phyloP scores from a whole-genome alignment of 2,329 filamentous ascomycete genomes.

The Fusarium citri region DNA sequence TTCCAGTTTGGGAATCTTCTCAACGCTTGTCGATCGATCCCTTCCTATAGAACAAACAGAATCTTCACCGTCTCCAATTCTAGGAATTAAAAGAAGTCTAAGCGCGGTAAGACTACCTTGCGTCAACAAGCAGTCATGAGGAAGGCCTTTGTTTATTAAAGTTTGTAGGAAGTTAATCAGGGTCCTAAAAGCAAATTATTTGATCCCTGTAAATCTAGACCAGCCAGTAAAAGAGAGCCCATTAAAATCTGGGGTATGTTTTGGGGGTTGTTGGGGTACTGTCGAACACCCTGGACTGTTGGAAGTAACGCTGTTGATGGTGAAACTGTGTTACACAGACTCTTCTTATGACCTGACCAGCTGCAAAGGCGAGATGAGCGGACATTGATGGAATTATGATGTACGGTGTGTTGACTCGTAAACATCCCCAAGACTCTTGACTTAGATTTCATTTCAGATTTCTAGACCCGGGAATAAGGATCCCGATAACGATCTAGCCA shows the following conservation, averaged over 20 bases:
- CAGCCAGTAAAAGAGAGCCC: conserved; percentile 1
- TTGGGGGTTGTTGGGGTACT: conserved; percentile 19
- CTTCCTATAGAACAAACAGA: neutral
- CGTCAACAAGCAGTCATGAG: neutral
- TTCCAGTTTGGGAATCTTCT: neutral
- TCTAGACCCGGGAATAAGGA: conserved; percentile 12
- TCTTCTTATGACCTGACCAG: neutral
- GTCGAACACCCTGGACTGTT: neutral
- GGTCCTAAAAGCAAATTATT: neutral
- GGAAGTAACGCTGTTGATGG: neutral
- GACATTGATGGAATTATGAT: neutral
- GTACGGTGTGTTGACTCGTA: neutral
- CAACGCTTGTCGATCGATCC: conserved; percentile 19
- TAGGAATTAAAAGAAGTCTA: neutral
- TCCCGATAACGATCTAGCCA: conserved; percentile 1
- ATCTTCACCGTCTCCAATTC: conserved; percentile 20
- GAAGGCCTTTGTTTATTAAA: neutral
- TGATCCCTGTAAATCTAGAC: conserved; percentile 28
- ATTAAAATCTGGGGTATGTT: conserved; percentile 31
- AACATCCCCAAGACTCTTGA: neutral
- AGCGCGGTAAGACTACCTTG: neutral
- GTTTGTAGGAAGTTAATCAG: neutral
- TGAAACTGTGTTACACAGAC: conserved; percentile 1
- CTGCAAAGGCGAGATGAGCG: neutral
- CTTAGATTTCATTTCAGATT: neutral